These are phyloP conservation scores for Lyophyllum atratum DNA, from an alignment of 768 basidiomycete species.

Conservation along the genomic window DNA sequence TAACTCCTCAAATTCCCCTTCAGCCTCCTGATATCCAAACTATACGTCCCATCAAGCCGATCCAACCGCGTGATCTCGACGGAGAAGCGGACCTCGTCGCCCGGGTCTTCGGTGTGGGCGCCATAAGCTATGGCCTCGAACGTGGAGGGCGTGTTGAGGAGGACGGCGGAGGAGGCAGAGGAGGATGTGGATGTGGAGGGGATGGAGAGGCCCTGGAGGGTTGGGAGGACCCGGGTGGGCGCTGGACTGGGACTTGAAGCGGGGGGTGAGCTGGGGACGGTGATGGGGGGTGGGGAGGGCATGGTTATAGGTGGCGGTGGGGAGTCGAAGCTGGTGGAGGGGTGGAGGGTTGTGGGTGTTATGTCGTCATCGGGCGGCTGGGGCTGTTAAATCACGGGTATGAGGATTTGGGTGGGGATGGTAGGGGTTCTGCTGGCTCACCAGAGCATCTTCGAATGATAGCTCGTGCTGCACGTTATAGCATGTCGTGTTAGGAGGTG, in stretches of 20 bases:
- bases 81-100: slow-evolving; percentile 91
- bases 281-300: neutral
- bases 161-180: slow-evolving; percentile 40
- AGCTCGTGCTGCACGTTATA: too few relatives aligned
- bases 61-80: slow-evolving; percentile 88
- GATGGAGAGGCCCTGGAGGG: neutral
- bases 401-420: neutral
- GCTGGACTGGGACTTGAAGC: neutral
- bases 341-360: neutral
- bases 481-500: too few relatives aligned
- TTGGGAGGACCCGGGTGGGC: neutral
- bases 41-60: slow-evolving; percentile 80
- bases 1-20: slow-evolving; percentile 87
- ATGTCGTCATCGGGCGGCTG: neutral
- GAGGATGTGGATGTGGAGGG: slow-evolving; percentile 56
- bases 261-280: neutral
- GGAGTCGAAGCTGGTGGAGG: neutral
- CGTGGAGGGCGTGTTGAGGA: slow-evolving; percentile 32
- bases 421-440: neutral
- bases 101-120: slow-evolving; percentile 65
- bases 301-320: neutral
- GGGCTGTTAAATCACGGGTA: neutral
- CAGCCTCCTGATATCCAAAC: slow-evolving; percentile 84
- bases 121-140: slow-evolving; percentile 42
- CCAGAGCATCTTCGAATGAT: neutral